Evolutionary conservation across 805 yeast species (phyloP), one percentile per base, ranked within the genome.

Genomic region (Cyberlindnera xishuangbannaensis): DNA sequence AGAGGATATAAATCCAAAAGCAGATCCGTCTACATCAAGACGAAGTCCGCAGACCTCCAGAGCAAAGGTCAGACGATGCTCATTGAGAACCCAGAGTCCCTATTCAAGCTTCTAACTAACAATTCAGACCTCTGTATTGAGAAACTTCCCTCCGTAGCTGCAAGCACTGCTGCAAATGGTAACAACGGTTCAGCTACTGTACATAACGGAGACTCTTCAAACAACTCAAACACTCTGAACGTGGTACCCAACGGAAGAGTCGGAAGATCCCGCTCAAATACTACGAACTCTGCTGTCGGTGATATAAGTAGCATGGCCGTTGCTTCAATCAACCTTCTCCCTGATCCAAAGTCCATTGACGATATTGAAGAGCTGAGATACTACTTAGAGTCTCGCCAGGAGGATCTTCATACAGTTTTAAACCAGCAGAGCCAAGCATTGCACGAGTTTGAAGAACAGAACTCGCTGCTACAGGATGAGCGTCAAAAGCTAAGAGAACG

Each of bases 301-400:
- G 45, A 44, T 1, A 33, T 20, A 7, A 25, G 30, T 10, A 30
- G 34, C 18, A 25, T 36, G 12, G 41, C 47, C n/a, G 34, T 37
- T 5, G 30, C 33, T 8, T 33, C 40, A 4, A 20, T 34, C 19
- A 33, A 32, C 27, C 29, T 36, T 17, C 25, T 39, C 10, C 48
- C 43, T 13, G 51, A 42, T 29, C 51, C 44, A 30, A 45, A 25
- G 41, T 43, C 31, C 19, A 43, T 64, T 51, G 38, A 55, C 50
- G 68, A 66, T 45, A 62, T 65, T 25, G 67, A 62, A 37, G 71
- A 65, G 39, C 42, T 67, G 23, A 59, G 67, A 37, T 65, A 58
- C 37, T 47, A 61, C 26, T 45, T 67, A 16, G 71, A 65, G 41
- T 48, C 61, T 6, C 65, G 66, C 2, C 60, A 66, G 27, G 69